Percentiles rank a stretch among this genome's conserved stretches.
Conservation (phyloP, 2,329 filamentous ascomycete genomes). For the Ceratocystis diversiconidia region DNA sequence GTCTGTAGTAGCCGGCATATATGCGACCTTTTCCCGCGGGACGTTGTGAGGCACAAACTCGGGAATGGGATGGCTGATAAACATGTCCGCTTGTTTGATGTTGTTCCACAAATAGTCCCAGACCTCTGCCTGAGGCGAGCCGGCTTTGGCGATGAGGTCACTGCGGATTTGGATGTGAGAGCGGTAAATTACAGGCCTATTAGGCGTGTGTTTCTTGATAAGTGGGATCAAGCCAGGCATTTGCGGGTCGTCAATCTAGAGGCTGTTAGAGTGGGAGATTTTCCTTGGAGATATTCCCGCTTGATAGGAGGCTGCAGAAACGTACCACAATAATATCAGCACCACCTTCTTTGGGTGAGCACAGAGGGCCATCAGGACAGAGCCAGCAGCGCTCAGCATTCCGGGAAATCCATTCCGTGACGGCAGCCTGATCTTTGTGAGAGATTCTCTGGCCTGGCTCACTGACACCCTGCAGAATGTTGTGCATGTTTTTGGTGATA, state of each 20-base stretch:
- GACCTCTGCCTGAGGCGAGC: conserved; percentile 54
- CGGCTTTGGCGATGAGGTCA: conserved; percentile 50
- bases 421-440: conserved; percentile 43
- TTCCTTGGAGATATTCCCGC: no score
- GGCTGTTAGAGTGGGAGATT: not conserved
- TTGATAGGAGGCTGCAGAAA: conserved; percentile 8
- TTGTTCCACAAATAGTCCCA: conserved; percentile 64
- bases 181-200: conserved; percentile 65
- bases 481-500: conserved; percentile 78
- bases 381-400: conserved; percentile 68
- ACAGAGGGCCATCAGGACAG: conserved; percentile 50
- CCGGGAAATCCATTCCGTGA: conserved; percentile 57
- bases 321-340: conserved; percentile 57
- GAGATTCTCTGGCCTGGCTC: conserved; percentile 50
- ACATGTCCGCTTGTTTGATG: conserved; percentile 58
- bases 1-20: conserved; percentile 68
- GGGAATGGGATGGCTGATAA: conserved; percentile 68
- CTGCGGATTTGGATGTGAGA: conserved; percentile 73
- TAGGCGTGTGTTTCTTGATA: conserved; percentile 54
- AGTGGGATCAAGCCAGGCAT: conserved; percentile 68
- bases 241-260: conserved; percentile 63
- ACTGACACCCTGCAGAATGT: conserved; percentile 70
- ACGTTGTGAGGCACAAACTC: conserved; percentile 60
- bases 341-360: conserved; percentile 50
- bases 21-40: conserved; percentile 50